These are phyloP conservation scores for Malassezia japonica DNA, from an alignment of 1,284 basidiomycete species.

Conservation along the genomic window DNA sequence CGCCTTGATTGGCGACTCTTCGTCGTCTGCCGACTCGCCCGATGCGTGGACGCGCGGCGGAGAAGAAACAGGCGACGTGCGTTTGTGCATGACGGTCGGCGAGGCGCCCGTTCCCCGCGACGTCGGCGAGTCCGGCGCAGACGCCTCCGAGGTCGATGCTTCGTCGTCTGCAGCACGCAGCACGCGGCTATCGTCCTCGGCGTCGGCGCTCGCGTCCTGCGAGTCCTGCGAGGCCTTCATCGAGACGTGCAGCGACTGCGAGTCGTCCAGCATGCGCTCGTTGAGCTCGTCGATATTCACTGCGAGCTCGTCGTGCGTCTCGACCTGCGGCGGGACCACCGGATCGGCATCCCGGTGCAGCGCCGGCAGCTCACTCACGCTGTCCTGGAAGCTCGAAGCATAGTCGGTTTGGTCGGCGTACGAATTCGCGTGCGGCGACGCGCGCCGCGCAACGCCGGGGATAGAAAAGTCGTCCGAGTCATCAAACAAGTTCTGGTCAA, in stretches of 20 bases:
- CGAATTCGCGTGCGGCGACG: background rate
- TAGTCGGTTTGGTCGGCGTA: background rate
- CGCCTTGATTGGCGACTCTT: no score
- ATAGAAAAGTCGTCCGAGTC: conserved; percentile 14
- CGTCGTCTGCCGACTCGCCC: background rate
- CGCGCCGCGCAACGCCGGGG: conserved; percentile 9
- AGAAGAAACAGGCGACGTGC: background rate
- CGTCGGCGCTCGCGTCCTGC: background rate
- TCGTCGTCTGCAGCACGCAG: no score
- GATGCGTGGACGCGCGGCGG: background rate
- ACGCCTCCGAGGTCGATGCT: background rate
- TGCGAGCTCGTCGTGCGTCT: background rate
- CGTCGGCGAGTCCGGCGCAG: conserved; percentile 8
- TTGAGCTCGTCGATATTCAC: background rate
- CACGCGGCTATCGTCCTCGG: background rate
- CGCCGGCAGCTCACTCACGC: background rate
- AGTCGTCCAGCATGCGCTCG: conserved; percentile 7
- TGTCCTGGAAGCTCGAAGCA: background rate
- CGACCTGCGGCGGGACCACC: background rate
- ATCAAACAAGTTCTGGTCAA: conserved; percentile 15
- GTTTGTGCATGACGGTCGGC: background rate
- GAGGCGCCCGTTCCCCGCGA: conserved; percentile 5
- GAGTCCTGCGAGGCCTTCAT: background rate
- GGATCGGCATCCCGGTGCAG: background rate
- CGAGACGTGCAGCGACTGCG: conserved; percentile 5